Conservation (phyloP, 2,329 filamentous ascomycete genomes). For the Venturia oleaginea region DNA sequence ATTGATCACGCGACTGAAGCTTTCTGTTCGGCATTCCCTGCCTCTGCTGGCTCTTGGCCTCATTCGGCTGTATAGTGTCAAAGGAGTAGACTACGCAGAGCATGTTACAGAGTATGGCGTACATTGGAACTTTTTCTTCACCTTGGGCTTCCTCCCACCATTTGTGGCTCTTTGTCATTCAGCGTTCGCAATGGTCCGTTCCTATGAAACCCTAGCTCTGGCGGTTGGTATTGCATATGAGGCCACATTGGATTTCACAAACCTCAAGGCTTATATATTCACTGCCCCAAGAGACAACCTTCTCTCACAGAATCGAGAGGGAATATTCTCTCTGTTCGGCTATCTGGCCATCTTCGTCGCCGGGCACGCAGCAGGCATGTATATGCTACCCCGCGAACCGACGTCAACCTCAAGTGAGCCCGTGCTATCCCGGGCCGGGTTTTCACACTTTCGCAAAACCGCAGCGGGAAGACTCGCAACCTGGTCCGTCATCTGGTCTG, state of each 20-base stretch:
- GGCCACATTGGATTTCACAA: slow-evolving; percentile 59
- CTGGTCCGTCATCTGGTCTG: slow-evolving; percentile 60
- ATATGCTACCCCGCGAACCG: slow-evolving; percentile 55
- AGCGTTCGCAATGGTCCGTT: slow-evolving; percentile 59
- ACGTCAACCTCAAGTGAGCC: background rate
- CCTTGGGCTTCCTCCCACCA: slow-evolving; percentile 75
- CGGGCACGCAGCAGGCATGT: slow-evolving; percentile 74
- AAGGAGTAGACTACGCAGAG: slow-evolving; percentile 90
- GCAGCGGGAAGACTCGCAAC: slow-evolving; percentile 55
- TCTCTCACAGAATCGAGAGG: slow-evolving; percentile 85
- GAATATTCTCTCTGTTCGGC: slow-evolving; percentile 87
- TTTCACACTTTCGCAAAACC: slow-evolving; percentile 30
- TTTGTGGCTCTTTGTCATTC: slow-evolving; percentile 80
- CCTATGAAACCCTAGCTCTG: slow-evolving; percentile 66
- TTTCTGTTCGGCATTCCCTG: slow-evolving; percentile 68
- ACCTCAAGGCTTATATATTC: slow-evolving; percentile 74
- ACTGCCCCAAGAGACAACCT: slow-evolving; percentile 70
- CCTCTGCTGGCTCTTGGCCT: slow-evolving; percentile 74
- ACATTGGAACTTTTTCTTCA: slow-evolving; percentile 99
- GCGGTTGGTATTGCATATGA: slow-evolving; percentile 64
- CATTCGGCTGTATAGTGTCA: slow-evolving; percentile 77
- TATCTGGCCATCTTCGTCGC: slow-evolving; percentile 93
- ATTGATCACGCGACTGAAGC: slow-evolving; percentile 50
- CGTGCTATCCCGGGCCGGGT: background rate
- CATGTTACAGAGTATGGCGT: slow-evolving; percentile 97